Conservation (phyloP, 164 flowering plant species). For the Euptelea pleiosperma region DNA sequence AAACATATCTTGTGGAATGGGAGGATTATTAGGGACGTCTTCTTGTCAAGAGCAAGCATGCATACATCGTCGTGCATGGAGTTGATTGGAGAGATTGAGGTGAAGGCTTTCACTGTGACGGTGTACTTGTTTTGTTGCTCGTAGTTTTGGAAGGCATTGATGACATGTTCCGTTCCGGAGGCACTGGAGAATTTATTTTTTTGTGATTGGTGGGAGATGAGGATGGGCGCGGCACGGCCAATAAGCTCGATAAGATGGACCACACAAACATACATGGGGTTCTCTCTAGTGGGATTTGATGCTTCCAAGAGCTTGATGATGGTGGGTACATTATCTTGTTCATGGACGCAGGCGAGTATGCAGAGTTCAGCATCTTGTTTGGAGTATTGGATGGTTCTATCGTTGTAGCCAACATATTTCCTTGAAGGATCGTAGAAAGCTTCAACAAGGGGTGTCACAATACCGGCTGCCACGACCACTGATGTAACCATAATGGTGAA, state of each 20-base stretch:
- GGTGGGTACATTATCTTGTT: constrained; percentile 23
- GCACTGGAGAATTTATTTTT: no score
- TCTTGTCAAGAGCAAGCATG: constrained; percentile 40
- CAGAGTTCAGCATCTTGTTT: constrained; percentile 21
- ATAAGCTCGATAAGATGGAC: constrained; percentile 36
- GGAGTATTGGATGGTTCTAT: constrained; percentile 13
- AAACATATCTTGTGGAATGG: constrained; percentile 34
- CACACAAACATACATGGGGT: constrained; percentile 29
- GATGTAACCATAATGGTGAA: not conserved
- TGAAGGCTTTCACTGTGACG: constrained; percentile 38
- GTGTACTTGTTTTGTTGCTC: constrained; percentile 19
- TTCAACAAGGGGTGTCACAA: constrained; percentile 36
- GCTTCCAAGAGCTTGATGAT: constrained; percentile 30
- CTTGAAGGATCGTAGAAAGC: constrained; percentile 32
- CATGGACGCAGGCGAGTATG: constrained; percentile 28
- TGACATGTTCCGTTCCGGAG: constrained; percentile 19
- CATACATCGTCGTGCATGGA: constrained; percentile 77
- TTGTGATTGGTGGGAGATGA: constrained; percentile 18
- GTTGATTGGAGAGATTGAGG: constrained; percentile 33
- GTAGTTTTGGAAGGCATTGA: constrained; percentile 39
- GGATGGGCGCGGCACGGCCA: constrained; percentile 29
- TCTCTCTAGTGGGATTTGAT: constrained; percentile 27
- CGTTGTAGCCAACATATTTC: constrained; percentile 9
- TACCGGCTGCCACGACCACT: constrained; percentile 33
- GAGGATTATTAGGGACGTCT: constrained; percentile 42